phyloP scores from a whole-genome alignment of 371 early-diverging fungal genomes.

The Gilbertella persicaria region DNA sequence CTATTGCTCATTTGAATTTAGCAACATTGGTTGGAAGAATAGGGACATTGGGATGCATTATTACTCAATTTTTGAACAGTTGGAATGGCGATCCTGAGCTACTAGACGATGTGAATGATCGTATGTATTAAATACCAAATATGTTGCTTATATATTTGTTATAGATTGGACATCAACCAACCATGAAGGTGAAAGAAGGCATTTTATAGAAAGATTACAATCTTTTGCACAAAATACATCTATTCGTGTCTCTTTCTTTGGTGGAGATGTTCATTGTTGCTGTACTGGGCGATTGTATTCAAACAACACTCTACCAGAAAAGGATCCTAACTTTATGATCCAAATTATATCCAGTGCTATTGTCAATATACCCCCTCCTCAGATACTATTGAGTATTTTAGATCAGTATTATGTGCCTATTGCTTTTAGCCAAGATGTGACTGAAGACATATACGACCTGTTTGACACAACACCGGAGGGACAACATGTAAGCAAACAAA shows the following conservation, averaged over 20 bases:
- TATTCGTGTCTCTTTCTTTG: constrained; percentile 80
- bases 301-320: constrained; percentile 50
- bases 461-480: constrained; percentile 44
- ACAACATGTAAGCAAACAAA: constrained; percentile 27
- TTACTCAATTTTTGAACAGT: constrained; percentile 50
- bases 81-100: constrained; percentile 84
- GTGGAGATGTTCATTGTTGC: constrained; percentile 83
- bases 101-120: constrained; percentile 81
- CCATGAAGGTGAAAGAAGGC: constrained; percentile 72
- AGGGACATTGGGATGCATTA: constrained; percentile 39
- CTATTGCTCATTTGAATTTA: constrained; percentile 37
- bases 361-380: constrained; percentile 61
- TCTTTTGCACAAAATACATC: constrained; percentile 58
- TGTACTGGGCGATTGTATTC: constrained; percentile 67
- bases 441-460: constrained; percentile 45
- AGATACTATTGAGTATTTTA: constrained; percentile 36
- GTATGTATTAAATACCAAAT: constrained; percentile 29
- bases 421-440: constrained; percentile 36
- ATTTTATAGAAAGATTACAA: constrained; percentile 68
- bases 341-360: constrained; percentile 81
- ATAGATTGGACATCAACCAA: constrained; percentile 71
- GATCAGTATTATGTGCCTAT: constrained; percentile 38
- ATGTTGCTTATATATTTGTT: neutral
- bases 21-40: constrained; percentile 41
- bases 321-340: constrained; percentile 72